Evolutionary conservation across 2,329 filamentous ascomycete species (phyloP).

Genomic region (Aspergillus luchuensis): DNA sequence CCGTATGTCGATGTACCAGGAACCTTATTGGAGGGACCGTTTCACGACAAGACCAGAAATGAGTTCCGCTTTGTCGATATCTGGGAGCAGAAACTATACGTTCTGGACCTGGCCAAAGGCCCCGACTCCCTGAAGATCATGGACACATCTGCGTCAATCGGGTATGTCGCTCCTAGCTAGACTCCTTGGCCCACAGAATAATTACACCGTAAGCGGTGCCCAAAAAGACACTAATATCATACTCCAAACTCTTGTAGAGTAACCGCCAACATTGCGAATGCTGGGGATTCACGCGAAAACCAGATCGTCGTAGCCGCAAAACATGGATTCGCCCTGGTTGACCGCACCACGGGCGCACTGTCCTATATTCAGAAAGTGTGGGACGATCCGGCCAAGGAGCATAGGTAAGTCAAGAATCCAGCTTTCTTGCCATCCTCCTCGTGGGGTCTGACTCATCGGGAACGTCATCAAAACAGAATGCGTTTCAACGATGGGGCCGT

Average conservation of each 20-base stretch:
- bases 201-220: constrained; percentile 6
- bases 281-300: constrained; percentile 52
- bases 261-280: constrained; percentile 74
- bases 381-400: constrained; percentile 50
- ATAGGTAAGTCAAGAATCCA: constrained; percentile 40
- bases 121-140: constrained; percentile 60
- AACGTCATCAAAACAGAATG: constrained; percentile 40
- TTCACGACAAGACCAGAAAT: constrained; percentile 40
- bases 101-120: constrained; percentile 66
- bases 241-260: constrained; percentile 49
- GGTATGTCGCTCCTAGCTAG: constrained; percentile 38
- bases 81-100: constrained; percentile 72
- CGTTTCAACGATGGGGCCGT: constrained; percentile 79
- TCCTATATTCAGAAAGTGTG: constrained; percentile 61
- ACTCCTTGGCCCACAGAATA: neutral
- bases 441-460: constrained; percentile 16
- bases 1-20: constrained; percentile 43
- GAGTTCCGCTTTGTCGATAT: constrained; percentile 65
- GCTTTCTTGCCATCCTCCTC: neutral
- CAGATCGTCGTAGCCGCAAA: constrained; percentile 79
- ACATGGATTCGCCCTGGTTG: constrained; percentile 75
- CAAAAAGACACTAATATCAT: constrained; percentile 48
- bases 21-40: constrained; percentile 46
- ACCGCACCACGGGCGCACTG: constrained; percentile 61
- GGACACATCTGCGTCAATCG: constrained; percentile 60